These are phyloP conservation scores for Megacollybia platyphylla DNA, from an alignment of 1,284 basidiomycete species.

Conservation along the genomic window DNA sequence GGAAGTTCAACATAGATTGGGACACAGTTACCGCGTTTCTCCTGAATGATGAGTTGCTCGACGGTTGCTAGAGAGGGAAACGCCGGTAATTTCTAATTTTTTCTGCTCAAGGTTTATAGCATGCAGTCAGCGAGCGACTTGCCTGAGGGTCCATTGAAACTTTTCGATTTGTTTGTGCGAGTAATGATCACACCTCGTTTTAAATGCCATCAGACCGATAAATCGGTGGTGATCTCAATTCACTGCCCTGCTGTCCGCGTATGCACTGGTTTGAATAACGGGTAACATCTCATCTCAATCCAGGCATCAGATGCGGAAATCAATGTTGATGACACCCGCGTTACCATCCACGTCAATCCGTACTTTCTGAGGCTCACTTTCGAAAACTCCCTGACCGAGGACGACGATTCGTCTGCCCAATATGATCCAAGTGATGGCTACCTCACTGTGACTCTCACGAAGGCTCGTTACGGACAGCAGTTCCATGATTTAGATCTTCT, in stretches of 20 bases:
- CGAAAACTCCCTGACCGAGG: constrained; percentile 47
- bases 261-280: constrained; percentile 9
- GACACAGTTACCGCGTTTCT: constrained; percentile 81
- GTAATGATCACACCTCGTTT: constrained; percentile 74
- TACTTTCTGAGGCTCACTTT: constrained; percentile 74
- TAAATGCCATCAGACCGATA: constrained; percentile 56
- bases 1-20: constrained; percentile 90
- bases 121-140: neutral
- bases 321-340: constrained; percentile 53
- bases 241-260: constrained; percentile 74
- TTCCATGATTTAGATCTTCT: constrained; percentile 69
- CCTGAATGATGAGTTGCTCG: constrained; percentile 61
- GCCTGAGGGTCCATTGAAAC: constrained; percentile 3
- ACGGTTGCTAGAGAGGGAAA: constrained; percentile 57
- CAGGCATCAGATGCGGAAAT: constrained; percentile 74
- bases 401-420: constrained; percentile 53
- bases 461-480: constrained; percentile 46
- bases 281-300: constrained; percentile 13
- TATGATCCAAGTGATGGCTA: constrained; percentile 66
- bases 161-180: constrained; percentile 2
- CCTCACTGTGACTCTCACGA: constrained; percentile 58
- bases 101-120: neutral
- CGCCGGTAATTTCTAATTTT: constrained; percentile 46
- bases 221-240: constrained; percentile 43
- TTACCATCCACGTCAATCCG: constrained; percentile 68